Evolutionary conservation across 1,284 basidiomycete genomes (phyloP).

Genomic region (Moesziomyces parantarcticus): DNA sequence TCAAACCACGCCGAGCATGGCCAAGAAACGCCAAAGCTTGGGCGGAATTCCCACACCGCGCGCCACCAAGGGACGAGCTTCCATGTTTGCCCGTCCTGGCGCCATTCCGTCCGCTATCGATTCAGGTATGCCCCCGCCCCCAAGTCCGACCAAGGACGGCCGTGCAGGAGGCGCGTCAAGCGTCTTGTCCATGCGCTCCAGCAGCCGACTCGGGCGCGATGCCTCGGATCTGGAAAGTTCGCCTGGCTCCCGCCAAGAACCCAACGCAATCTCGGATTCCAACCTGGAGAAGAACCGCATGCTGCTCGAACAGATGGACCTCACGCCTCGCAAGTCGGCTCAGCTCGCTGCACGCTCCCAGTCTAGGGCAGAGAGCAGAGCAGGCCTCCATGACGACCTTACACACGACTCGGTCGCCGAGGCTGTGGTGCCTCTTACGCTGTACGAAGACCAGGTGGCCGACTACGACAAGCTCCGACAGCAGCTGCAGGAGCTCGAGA

Average conservation of each 20-base stretch:
- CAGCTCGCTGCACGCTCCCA: slow-evolving; percentile 33
- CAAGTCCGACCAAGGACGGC: slow-evolving; percentile 44
- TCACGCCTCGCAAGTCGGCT: slow-evolving; percentile 46
- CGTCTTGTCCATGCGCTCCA: slow-evolving; percentile 40
- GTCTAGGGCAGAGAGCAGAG: slow-evolving; percentile 44
- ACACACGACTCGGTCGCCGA: slow-evolving; percentile 47
- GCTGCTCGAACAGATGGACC: slow-evolving; percentile 54
- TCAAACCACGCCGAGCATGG: slow-evolving; percentile 24
- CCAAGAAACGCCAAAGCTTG: slow-evolving; percentile 45
- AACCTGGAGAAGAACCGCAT: slow-evolving; percentile 70
- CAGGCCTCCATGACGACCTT: slow-evolving; percentile 20
- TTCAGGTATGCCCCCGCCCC: slow-evolving; percentile 50
- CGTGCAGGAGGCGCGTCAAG: slow-evolving; percentile 28
- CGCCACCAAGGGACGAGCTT: slow-evolving; percentile 48
- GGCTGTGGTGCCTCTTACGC: slow-evolving; percentile 56
- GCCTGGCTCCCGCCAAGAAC: slow-evolving; percentile 15
- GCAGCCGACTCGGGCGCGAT: slow-evolving; percentile 34
- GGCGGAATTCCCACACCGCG: slow-evolving; percentile 46
- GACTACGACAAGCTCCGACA: slow-evolving; percentile 66
- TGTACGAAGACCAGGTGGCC: slow-evolving; percentile 65
- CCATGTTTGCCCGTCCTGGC: slow-evolving; percentile 46
- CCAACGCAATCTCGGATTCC: slow-evolving; percentile 12
- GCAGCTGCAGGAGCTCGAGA: slow-evolving; percentile 50
- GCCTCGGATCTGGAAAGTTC: slow-evolving; percentile 23
- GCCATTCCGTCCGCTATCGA: slow-evolving; percentile 19